phyloP scores from a whole-genome alignment of 768 basidiomycete genomes.

The Ramaria sp. region DNA sequence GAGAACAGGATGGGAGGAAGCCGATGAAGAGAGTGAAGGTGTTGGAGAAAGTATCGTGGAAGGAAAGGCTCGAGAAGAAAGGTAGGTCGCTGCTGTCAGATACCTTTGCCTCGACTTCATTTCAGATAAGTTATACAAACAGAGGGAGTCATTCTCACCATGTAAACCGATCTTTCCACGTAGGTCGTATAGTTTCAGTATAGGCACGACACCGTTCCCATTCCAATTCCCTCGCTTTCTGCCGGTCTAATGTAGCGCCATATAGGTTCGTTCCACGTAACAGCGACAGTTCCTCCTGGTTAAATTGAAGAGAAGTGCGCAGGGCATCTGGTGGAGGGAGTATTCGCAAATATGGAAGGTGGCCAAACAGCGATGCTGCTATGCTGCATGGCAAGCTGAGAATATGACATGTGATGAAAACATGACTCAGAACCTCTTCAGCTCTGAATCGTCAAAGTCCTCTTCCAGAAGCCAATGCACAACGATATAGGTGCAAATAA shows the following conservation, averaged over 20 bases:
- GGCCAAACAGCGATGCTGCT: constrained; percentile 20
- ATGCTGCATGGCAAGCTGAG: constrained; percentile 8
- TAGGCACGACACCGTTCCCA: constrained; percentile 43
- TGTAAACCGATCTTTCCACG: constrained; percentile 43
- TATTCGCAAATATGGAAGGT: constrained; percentile 54
- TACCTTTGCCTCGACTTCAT: constrained; percentile 49
- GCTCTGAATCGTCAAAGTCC: constrained; percentile 12
- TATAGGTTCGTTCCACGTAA: constrained; percentile 75
- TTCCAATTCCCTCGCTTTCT: constrained; percentile 49
- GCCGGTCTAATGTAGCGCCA: constrained; percentile 62
- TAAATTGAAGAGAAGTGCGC: constrained; percentile 68
- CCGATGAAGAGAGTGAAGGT: constrained; percentile 40
- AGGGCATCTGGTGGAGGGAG: constrained; percentile 50
- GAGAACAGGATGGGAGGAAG: constrained; percentile 60
- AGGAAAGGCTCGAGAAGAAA: constrained; percentile 86
- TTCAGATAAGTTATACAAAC: not conserved
- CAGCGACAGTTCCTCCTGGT: constrained; percentile 43
- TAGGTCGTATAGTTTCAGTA: constrained; percentile 23
- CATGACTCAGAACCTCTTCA: constrained; percentile 6
- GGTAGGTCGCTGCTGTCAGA: constrained; percentile 58
- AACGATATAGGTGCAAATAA: constrained; percentile 54
- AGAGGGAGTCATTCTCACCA: constrained; percentile 38
- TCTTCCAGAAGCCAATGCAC: constrained; percentile 45
- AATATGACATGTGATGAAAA: constrained; percentile 1
- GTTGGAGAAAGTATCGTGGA: constrained; percentile 59